Evolutionary conservation across 352 stramenopile species (phyloP).

Genomic region (Globisporangium megalacanthum): DNA sequence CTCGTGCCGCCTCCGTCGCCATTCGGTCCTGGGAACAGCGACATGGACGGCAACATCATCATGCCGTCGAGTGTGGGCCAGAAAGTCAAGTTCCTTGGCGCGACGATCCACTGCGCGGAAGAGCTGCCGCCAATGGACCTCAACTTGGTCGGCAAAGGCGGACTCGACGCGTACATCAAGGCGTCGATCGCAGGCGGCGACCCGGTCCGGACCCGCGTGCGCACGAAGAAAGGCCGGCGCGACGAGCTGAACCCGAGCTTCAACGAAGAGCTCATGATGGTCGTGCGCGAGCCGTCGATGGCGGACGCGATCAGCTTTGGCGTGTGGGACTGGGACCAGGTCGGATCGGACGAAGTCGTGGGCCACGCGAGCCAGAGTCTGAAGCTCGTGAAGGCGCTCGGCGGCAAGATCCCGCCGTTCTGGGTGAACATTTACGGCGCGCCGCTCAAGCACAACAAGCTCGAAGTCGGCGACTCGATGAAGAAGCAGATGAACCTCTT

Average conservation of each 20-base stretch:
- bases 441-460: slow-evolving; percentile 40
- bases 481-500: slow-evolving; percentile 69
- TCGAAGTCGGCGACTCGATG: slow-evolving; percentile 17
- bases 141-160: slow-evolving; percentile 43
- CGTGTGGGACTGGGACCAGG: slow-evolving; percentile 67
- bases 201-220: slow-evolving; percentile 59
- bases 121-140: slow-evolving; percentile 59
- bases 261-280: slow-evolving; percentile 61
- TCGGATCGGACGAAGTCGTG: slow-evolving; percentile 63
- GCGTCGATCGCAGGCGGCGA: slow-evolving; percentile 26
- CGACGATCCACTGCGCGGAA: slow-evolving; percentile 59
- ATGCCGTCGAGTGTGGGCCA: slow-evolving; percentile 68
- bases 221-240: slow-evolving; percentile 52
- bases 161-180: slow-evolving; percentile 66
- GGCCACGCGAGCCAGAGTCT: slow-evolving; percentile 37
- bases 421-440: slow-evolving; percentile 76
- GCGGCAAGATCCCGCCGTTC: slow-evolving; percentile 31
- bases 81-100: slow-evolving; percentile 43
- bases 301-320: slow-evolving; percentile 27
- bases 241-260: slow-evolving; percentile 57
- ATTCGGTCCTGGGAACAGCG: slow-evolving; percentile 30
- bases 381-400: slow-evolving; percentile 20
- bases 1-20: slow-evolving; percentile 20
- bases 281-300: slow-evolving; percentile 22
- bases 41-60: slow-evolving; percentile 60